Base-by-base conservation (phyloP, 495 filamentous ascomycete genomes). In the Hypomontagnella submonticulosa region DNA sequence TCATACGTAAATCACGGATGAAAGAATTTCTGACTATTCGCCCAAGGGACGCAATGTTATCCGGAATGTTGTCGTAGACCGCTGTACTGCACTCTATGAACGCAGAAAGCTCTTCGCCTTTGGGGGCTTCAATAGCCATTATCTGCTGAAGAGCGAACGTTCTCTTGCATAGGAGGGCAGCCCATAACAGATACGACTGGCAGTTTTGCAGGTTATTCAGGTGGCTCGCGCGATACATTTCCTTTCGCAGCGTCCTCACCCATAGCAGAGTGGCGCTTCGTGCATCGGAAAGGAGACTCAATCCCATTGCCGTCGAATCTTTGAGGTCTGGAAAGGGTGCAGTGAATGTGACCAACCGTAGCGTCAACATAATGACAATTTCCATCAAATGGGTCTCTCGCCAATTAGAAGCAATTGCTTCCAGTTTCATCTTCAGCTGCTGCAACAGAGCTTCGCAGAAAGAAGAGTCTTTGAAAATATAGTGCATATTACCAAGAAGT, bases 341-440 rank as follows among this genome's bases (percentile, higher is more conserved):
- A 36, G 55, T 52, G 36, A 79, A 63, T 33, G 67, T 41, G 16
- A 59, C 15, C 4, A 83, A 3, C 59, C 74, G 56, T 10, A 81
- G 62, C 4, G 57, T 49, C 1, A 85, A 50, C 0, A 77, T 80
- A 34, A 85, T 75, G 3, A 85, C 37, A 3, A 75, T 75, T 10
- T 81, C 78, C 81, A 86, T 83, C 5, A 75, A 64, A 50, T 80
- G 63, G 0, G 61, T 67, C 52, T 88, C 85, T 16, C 85, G 77
- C 83, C 81, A 87, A 59, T 83, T 87, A 3, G 73, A 67, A 8
- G 67, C 65, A 13, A 87, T 74, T 20, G 16, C 69, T 1, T 73
- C 55, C 0, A 87, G 59, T 10, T 80, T 79, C 5, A 54, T 23
- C 3, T 67, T 55, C 5, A 86, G 65, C 36, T 84, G 79, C 5